Evolutionary conservation across 371 early-diverging fungal species (phyloP), one percentile per base, ranked within the genome.

Genomic region (Lichtheimia ornata): DNA sequence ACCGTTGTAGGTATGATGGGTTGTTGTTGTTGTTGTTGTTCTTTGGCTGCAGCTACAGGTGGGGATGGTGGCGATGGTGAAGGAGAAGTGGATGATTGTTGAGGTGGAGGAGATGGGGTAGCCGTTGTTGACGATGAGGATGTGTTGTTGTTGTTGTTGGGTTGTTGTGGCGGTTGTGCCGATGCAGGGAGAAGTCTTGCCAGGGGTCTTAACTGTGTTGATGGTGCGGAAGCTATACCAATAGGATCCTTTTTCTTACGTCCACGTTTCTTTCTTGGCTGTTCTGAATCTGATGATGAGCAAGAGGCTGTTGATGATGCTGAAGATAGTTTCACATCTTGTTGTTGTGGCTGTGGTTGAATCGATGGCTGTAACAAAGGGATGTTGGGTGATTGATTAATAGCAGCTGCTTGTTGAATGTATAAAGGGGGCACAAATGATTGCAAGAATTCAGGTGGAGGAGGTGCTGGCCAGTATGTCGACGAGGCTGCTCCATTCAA

Each of bases 261-360:
- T 3, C 81, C 81, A 53, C 81, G 61, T 49, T 77, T 77, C 63
- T 71, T 69, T 56, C 70, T 77, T 3, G 75, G 73, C 11, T 69
- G 73, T 30, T 72, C 71, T 4, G 45, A 30, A 41, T 74, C 72
- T 0, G 67, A 63, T 3, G 65, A 64, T 12, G 69, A 66, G 24
- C 61, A 63, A 14, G 64, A 64, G n/a, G 61, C 14, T 11, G 44
- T 40, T 1, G 27, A 56, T 35, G 35, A 35, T 35, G 35, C 35
- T 11, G 35, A 35, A 35, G 35, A 35, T 35, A 35, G 11, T 12
- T 3, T 20, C 42, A 42, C 51, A 53, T 5, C 53, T 43, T 22
- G 24, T 43, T 24, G 9, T 22, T 25, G 24, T 45, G 27, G 51
- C 20, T 41, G 14, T 50, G 52, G 56, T 24, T 59, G 59, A 28